Percentiles rank a stretch among this genome's conserved stretches.
Conservation (phyloP, 2,329 filamentous ascomycete genomes). For the Neodidymelliopsis sp. region DNA sequence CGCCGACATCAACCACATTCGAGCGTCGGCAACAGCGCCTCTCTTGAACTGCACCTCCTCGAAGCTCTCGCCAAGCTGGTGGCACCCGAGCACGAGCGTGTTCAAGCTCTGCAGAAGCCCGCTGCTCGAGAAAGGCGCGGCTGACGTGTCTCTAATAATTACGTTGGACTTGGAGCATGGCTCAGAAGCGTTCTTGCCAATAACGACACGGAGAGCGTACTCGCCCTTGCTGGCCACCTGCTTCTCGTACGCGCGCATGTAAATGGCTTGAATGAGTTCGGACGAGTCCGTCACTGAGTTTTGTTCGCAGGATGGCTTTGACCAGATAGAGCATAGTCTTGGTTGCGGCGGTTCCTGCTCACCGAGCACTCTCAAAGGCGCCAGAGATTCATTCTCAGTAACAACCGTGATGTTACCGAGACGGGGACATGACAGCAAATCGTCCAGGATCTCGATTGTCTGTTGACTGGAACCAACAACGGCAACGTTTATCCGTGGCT, state of each 20-base stretch:
- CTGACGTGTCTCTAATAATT: slow-evolving; percentile 40
- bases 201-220: slow-evolving; percentile 36
- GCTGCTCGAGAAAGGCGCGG: slow-evolving; percentile 25
- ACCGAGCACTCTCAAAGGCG: slow-evolving; percentile 37
- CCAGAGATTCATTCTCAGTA: slow-evolving; percentile 43
- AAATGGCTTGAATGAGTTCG: slow-evolving; percentile 44
- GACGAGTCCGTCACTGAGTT: slow-evolving; percentile 34
- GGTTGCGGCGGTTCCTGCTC: slow-evolving; percentile 37
- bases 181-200: slow-evolving; percentile 35
- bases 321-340: slow-evolving; percentile 47
- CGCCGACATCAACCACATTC: slow-evolving; percentile 45
- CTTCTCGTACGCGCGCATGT: slow-evolving; percentile 47
- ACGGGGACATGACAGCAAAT: slow-evolving; percentile 42
- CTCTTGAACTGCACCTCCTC: slow-evolving; percentile 50
- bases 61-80: slow-evolving; percentile 46
- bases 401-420: slow-evolving; percentile 47
- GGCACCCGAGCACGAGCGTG: slow-evolving; percentile 44
- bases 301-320: slow-evolving; percentile 34
- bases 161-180: slow-evolving; percentile 36
- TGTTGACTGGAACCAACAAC: slow-evolving; percentile 42
- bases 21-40: slow-evolving; percentile 35
- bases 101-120: slow-evolving; percentile 41
- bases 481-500: slow-evolving; percentile 40
- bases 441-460: slow-evolving; percentile 42
- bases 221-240: slow-evolving; percentile 44